Evolutionary conservation across 148 eudicot genomes (phyloP).

Genomic region (Rhododendron griersonianum): DNA sequence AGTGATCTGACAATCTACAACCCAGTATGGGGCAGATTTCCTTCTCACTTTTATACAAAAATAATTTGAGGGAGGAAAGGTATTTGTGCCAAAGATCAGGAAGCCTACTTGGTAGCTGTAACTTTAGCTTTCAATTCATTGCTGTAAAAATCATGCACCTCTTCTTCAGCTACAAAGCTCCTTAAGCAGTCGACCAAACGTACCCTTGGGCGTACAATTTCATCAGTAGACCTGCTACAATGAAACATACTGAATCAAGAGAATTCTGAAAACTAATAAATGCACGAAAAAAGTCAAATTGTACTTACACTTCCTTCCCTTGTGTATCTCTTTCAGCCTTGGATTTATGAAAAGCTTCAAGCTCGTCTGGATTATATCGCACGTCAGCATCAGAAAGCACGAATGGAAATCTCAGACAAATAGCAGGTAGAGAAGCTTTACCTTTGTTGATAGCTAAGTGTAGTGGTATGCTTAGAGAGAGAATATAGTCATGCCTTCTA

Average conservation of each 20-base stretch:
- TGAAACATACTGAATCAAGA: conserved; percentile 10
- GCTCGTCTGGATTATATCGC: conserved; percentile 52
- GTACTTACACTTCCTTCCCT: conserved; percentile 72
- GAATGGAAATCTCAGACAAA: background rate
- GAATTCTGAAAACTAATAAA: conserved; percentile 3
- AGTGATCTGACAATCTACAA: background rate
- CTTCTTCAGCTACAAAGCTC: conserved; percentile 80
- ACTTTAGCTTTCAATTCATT: conserved; percentile 74
- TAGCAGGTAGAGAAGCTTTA: conserved; percentile 18
- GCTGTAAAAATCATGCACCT: conserved; percentile 88
- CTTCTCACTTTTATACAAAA: background rate
- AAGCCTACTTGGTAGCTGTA: conserved; percentile 82
- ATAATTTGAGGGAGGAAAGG: background rate
- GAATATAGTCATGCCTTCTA: conserved; percentile 71
- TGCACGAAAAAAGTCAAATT: conserved; percentile 4
- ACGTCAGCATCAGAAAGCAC: conserved; percentile 9
- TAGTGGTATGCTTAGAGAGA: conserved; percentile 82
- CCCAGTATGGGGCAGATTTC: background rate
- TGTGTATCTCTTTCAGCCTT: conserved; percentile 51
- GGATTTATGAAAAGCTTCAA: conserved; percentile 56
- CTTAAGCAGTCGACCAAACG: conserved; percentile 73
- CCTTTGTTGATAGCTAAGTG: conserved; percentile 81
- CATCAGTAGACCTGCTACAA: conserved; percentile 51
- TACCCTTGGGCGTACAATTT: conserved; percentile 94
- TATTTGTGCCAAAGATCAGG: conserved; percentile 4